These are phyloP conservation scores for Bacterosira constricta DNA, from an alignment of 108 stramenopile genomes.

Conservation along the genomic window DNA sequence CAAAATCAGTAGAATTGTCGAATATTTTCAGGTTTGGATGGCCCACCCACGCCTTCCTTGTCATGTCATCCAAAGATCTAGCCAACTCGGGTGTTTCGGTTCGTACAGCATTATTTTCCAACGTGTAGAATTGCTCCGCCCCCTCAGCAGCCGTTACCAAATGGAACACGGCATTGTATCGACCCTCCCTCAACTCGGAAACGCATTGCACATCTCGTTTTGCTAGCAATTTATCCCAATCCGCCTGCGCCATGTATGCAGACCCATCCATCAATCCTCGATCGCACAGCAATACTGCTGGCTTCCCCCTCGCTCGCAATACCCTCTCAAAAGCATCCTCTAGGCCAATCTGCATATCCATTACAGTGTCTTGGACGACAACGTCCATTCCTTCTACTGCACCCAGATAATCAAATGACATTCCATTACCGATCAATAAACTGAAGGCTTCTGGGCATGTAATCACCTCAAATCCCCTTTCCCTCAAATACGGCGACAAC, in stretches of 20 bases:
- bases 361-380: constrained; percentile 83
- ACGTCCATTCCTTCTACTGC: constrained; percentile 81
- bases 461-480: constrained; percentile 90
- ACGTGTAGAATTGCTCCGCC: constrained; percentile 82
- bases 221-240: constrained; percentile 65
- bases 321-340: constrained; percentile 88
- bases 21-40: constrained; percentile 76
- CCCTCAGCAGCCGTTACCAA: constrained; percentile 95
- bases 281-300: constrained; percentile 91
- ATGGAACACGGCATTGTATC: constrained; percentile 96
- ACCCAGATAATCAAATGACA: constrained; percentile 63
- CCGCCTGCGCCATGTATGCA: constrained; percentile 80
- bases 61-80: constrained; percentile 66
- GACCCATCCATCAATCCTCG: constrained; percentile 93
- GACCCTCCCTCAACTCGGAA: constrained; percentile 74
- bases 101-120: constrained; percentile 90
- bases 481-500: constrained; percentile 55
- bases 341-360: constrained; percentile 82
- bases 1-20: constrained; percentile 88
- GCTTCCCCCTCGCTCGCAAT: constrained; percentile 76
- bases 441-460: constrained; percentile 93
- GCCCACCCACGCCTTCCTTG: constrained; percentile 83
- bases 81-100: constrained; percentile 88
- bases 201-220: constrained; percentile 54
- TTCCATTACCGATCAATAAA: constrained; percentile 84